Conservation (phyloP, 176 grass and related monocot genomes). For the Ampelocalamus luodianensis region DNA sequence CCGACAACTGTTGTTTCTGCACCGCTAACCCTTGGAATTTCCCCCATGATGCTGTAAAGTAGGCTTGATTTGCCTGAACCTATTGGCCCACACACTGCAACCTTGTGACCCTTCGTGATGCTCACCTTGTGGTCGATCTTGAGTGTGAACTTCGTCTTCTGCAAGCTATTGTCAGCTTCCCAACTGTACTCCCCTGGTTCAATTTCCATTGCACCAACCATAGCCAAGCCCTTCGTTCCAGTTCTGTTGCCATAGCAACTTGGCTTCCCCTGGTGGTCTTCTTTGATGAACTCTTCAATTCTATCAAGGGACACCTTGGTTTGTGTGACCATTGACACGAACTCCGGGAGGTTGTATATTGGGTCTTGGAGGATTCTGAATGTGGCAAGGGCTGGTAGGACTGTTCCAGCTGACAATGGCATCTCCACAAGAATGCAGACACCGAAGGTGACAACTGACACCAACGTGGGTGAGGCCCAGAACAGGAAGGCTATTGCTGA, state of each 20-base stretch:
- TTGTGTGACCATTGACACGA: conserved; percentile 78
- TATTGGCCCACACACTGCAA: conserved; percentile 74
- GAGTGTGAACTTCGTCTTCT: conserved; percentile 58
- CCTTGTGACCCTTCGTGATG: conserved; percentile 65
- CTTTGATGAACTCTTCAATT: conserved; percentile 78
- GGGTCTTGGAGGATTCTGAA: conserved; percentile 93
- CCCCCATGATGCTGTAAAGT: conserved; percentile 73
- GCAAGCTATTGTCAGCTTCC: conserved; percentile 58
- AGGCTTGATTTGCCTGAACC: conserved; percentile 94
- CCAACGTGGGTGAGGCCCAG: conserved; percentile 79
- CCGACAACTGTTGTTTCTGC: conserved; percentile 49
- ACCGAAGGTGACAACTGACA: conserved; percentile 77
- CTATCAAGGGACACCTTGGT: conserved; percentile 81
- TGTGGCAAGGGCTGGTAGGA: conserved; percentile 78
- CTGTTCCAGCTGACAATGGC: conserved; percentile 67
- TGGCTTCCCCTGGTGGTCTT: conserved; percentile 57
- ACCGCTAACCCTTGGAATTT: conserved; percentile 69
- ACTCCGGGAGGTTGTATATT: conserved; percentile 86
- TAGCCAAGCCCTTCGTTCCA: conserved; percentile 9
- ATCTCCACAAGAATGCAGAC: conserved; percentile 72
- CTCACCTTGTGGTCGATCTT: conserved; percentile 67
- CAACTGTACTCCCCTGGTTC: conserved; percentile 67
- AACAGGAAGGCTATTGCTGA: conserved; percentile 83
- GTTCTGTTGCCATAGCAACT: conserved; percentile 16
- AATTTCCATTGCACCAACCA: conserved; percentile 52